phyloP scores from a whole-genome alignment of 1,284 basidiomycete species.

The Somion occarium region DNA sequence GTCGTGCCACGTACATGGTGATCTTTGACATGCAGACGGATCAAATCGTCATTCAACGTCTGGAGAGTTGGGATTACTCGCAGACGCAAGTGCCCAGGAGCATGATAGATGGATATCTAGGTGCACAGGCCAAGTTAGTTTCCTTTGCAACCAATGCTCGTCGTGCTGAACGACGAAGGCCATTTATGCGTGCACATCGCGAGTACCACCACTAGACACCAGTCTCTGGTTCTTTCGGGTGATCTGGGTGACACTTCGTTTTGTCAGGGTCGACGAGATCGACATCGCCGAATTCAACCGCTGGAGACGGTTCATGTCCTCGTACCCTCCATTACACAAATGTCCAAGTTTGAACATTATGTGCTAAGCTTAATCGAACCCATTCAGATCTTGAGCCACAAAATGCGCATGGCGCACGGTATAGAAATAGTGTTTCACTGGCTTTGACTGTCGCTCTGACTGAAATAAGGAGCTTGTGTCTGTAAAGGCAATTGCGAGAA shows the following conservation, averaged over 20 bases:
- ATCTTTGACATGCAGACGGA: slow-evolving; percentile 26
- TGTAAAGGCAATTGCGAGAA: background rate
- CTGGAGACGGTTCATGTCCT: too few species aligned
- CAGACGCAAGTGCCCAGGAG: slow-evolving; percentile 19
- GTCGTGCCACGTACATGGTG: slow-evolving; percentile 17
- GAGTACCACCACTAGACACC: too few species aligned
- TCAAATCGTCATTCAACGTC: slow-evolving; percentile 20
- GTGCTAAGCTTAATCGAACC: too few species aligned
- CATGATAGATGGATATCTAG: slow-evolving; percentile 22
- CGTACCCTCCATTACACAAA: too few species aligned
- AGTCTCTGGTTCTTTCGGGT: too few species aligned
- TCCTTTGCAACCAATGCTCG: background rate
- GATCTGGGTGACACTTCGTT: too few species aligned
- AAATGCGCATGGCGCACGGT: too few species aligned
- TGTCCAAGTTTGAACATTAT: too few species aligned
- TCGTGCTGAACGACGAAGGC: background rate
- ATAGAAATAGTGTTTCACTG: background rate
- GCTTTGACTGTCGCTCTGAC: background rate
- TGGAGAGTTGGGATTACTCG: slow-evolving; percentile 21
- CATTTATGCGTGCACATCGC: too few species aligned
- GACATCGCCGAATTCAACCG: too few species aligned
- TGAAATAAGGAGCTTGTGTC: background rate
- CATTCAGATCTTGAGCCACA: too few species aligned
- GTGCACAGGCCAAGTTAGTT: slow-evolving; percentile 17
- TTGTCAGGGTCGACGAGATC: too few species aligned